Conservation (phyloP, 441 rosid genomes). For the Flueggea neowawraea region DNA sequence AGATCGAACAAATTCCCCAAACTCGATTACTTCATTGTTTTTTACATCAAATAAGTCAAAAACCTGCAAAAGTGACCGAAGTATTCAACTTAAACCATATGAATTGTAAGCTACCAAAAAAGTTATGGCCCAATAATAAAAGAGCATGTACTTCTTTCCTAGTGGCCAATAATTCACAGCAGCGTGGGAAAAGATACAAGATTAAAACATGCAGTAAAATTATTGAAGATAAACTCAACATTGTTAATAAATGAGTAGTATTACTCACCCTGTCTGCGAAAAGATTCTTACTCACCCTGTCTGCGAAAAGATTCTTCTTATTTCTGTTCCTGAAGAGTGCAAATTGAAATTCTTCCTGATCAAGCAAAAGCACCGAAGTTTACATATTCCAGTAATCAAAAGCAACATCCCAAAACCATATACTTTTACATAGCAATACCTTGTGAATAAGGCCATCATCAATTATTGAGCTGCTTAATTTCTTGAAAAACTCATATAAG, state of each 20-base stretch:
- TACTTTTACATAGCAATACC: constrained; percentile 31
- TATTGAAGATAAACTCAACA: not conserved
- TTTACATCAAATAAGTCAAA: constrained; percentile 88
- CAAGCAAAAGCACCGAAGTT: constrained; percentile 4
- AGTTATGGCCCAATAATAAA: too few species aligned
- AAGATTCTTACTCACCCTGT: too few species aligned
- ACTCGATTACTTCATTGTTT: constrained; percentile 85
- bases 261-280: too few species aligned
- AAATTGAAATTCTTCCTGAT: constrained; percentile 85
- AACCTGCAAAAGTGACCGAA: constrained; percentile 36
- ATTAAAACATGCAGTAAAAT: not conserved
- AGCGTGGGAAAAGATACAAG: too few species aligned
- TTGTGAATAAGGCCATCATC: constrained; percentile 92
- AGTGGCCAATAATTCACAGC: too few species aligned
- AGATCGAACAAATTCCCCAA: constrained; percentile 90
- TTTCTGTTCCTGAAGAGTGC: constrained; percentile 81
- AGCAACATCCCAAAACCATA: not conserved
- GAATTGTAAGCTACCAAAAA: too few species aligned
- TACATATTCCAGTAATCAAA: not conserved
- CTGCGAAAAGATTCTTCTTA: constrained; percentile 70
- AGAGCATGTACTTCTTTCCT: too few species aligned
- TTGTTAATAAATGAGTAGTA: not conserved
- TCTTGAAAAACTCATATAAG: constrained; percentile 73
- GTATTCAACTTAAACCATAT: too few species aligned
- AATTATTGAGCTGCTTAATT: constrained; percentile 81